Evolutionary conservation across 1,139 yeast species (phyloP).

Genomic region (Kodamaea ohmeri): DNA sequence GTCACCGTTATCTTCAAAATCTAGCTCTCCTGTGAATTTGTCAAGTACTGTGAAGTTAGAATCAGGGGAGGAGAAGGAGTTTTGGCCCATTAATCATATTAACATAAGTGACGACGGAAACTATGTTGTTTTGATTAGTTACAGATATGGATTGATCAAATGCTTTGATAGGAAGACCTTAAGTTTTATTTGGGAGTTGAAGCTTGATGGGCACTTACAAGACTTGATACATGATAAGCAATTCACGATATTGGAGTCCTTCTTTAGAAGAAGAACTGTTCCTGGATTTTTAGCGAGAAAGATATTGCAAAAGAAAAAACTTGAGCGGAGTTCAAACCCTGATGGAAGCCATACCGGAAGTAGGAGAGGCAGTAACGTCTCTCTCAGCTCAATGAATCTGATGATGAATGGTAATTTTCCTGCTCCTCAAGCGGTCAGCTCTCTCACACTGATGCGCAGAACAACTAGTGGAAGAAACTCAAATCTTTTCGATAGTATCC

Average conservation of each 20-base stretch:
- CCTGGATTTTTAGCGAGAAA: slow-evolving; percentile 51
- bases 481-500: slow-evolving; percentile 3
- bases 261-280: slow-evolving; percentile 55
- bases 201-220: slow-evolving; percentile 21
- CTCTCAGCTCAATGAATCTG: slow-evolving; percentile 21
- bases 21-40: slow-evolving; percentile 38
- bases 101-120: slow-evolving; percentile 61
- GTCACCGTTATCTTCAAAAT: slow-evolving; percentile 55
- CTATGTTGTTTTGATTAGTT: slow-evolving; percentile 56
- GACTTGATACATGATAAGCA: slow-evolving; percentile 23
- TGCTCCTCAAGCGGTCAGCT: slow-evolving; percentile 17
- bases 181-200: slow-evolving; percentile 53
- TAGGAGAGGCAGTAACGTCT: slow-evolving; percentile 30
- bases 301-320: slow-evolving; percentile 29
- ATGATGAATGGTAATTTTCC: slow-evolving; percentile 38
- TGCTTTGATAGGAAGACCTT: slow-evolving; percentile 57
- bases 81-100: slow-evolving; percentile 69
- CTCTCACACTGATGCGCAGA: background rate
- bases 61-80: slow-evolving; percentile 39
- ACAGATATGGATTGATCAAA: slow-evolving; percentile 45
- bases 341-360: slow-evolving; percentile 22
- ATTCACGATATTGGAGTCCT: slow-evolving; percentile 50
- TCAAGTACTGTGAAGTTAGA: slow-evolving; percentile 32
- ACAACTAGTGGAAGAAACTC: slow-evolving; percentile 10
- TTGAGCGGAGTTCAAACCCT: slow-evolving; percentile 13